Evolutionary conservation across 495 filamentous ascomycete genomes (phyloP).

Genomic region (Hyaloscypha variabilis): DNA sequence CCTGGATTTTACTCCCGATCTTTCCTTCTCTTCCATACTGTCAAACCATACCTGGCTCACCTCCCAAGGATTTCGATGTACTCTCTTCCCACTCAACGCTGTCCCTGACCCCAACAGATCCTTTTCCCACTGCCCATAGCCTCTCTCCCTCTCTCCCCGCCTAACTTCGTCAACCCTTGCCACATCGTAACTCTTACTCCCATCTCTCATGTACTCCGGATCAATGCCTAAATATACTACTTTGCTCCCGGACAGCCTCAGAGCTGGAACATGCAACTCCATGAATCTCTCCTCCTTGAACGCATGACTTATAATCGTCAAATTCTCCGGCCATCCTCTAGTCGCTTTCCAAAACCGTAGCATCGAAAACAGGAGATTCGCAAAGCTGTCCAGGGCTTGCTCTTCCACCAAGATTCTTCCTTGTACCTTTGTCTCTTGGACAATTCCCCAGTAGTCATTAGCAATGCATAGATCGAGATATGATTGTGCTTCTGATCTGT

Average conservation of each 20-base stretch:
- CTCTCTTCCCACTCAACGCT: conserved; percentile 49
- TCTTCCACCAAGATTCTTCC: conserved; percentile 57
- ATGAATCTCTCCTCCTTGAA: conserved; percentile 74
- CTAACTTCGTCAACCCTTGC: conserved; percentile 32
- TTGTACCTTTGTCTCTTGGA: conserved; percentile 26
- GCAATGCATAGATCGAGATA: conserved; percentile 58
- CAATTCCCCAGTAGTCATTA: conserved; percentile 43
- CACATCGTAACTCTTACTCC: conserved; percentile 26
- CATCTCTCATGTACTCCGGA: conserved; percentile 52
- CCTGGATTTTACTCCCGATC: conserved; percentile 17
- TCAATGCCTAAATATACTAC: conserved; percentile 68
- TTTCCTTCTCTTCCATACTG: conserved; percentile 33
- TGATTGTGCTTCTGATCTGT: conserved; percentile 64
- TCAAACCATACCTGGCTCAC: conserved; percentile 43
- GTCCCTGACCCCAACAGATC: conserved; percentile 52
- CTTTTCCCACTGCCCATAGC: conserved; percentile 46
- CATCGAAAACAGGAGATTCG: conserved; percentile 75
- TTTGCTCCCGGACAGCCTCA: conserved; percentile 52
- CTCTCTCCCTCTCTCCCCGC: conserved; percentile 41
- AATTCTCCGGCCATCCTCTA: conserved; percentile 47
- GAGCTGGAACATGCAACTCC: conserved; percentile 66
- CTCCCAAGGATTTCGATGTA: conserved; percentile 49
- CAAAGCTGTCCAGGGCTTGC: conserved; percentile 76
- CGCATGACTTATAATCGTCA: conserved; percentile 74
- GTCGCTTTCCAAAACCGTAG: conserved; percentile 53